A percentile compares a stretch with the other conserved stretches of the same genome.
Evolutionary conservation across 257 asterid genomes (phyloP).

Genomic region (Penstemon barbatus): DNA sequence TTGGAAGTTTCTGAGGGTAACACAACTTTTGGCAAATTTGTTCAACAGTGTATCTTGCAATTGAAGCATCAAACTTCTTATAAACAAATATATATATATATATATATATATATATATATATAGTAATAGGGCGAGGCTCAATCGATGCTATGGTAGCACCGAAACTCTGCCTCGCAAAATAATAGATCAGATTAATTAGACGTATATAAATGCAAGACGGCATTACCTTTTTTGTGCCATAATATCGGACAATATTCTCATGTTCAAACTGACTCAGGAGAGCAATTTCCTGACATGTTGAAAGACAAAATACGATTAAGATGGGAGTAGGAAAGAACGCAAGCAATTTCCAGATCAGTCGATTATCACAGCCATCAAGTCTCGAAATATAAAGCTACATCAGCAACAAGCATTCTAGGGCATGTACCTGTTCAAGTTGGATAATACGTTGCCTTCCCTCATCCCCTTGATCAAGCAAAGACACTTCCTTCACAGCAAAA

Average conservation of each 20-base stretch:
- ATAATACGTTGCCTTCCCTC: slow-evolving; percentile 73
- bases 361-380: slow-evolving; percentile 8
- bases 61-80: slow-evolving; percentile 17
- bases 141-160: neutral
- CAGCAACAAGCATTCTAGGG: slow-evolving; percentile 18
- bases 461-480: slow-evolving; percentile 88
- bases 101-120: neutral
- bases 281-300: slow-evolving; percentile 75
- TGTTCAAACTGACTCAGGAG: slow-evolving; percentile 90
- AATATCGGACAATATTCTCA: slow-evolving; percentile 88
- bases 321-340: slow-evolving; percentile 12
- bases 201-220: slow-evolving; percentile 8
- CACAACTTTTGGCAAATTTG: neutral
- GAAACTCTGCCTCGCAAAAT: slow-evolving; percentile 16
- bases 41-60: slow-evolving; percentile 13
- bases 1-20: neutral
- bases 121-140: neutral
- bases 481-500: slow-evolving; percentile 91
- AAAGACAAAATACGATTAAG: slow-evolving; percentile 23
- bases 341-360: neutral
- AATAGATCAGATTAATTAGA: neutral
- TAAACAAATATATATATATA: neutral
- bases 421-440: slow-evolving; percentile 85
- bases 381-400: slow-evolving; percentile 4
- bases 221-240: slow-evolving; percentile 81